Percentiles rank a stretch among this genome's conserved stretches.
phyloP scores from a whole-genome alignment of 495 filamentous ascomycete species.

The Lophiotrema nucula region DNA sequence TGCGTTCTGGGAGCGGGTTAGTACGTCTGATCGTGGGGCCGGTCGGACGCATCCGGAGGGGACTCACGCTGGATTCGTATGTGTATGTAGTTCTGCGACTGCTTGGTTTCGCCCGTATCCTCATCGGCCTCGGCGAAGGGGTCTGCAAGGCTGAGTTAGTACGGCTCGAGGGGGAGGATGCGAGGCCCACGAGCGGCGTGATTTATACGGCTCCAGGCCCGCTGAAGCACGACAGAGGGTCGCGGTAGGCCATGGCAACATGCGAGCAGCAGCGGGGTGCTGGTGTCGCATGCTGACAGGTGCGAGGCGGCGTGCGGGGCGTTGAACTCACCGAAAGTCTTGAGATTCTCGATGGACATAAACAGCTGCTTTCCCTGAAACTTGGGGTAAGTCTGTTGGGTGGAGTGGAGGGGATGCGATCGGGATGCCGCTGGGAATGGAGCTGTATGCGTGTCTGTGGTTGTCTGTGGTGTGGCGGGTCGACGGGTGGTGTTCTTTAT shows the following conservation, averaged over 20 bases:
- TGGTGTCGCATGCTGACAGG: constrained; percentile 19
- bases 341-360: constrained; percentile 99
- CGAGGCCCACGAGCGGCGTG: not conserved
- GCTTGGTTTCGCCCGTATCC: constrained; percentile 87
- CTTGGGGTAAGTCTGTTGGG: constrained; percentile 28
- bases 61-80: constrained; percentile 98
- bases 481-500: constrained; percentile 5
- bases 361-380: constrained; percentile 47
- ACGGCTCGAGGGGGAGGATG: not conserved
- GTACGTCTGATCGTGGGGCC: not conserved
- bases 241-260: not conserved
- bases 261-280: not conserved
- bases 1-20: constrained; percentile 70
- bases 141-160: constrained; percentile 58
- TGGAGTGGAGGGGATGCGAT: constrained; percentile 16
- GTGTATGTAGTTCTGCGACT: constrained; percentile 98
- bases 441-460: not conserved
- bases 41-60: not conserved
- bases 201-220: not conserved
- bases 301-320: constrained; percentile 38
- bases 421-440: constrained; percentile 18
- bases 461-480: constrained; percentile 1
- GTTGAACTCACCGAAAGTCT: constrained; percentile 85
- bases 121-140: constrained; percentile 99
- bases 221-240: not conserved